These are phyloP conservation scores for Lasiodiplodia citricola DNA, from an alignment of 2,329 filamentous ascomycete species.

Conservation along the genomic window DNA sequence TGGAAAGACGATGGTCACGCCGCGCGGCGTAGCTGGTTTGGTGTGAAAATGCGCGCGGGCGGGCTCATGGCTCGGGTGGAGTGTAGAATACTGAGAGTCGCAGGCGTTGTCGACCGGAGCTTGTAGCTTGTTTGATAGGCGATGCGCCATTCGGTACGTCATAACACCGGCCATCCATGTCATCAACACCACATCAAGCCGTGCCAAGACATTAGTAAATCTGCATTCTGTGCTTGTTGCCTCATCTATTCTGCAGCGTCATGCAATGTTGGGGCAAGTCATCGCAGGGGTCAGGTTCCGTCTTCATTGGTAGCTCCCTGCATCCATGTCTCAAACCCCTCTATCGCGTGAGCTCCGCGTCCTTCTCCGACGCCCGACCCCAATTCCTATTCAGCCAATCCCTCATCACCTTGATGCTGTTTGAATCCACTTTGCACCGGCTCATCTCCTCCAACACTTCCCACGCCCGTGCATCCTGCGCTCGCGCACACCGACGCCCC, in stretches of 20 bases:
- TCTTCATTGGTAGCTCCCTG: not conserved
- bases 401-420: not conserved
- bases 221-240: conserved; percentile 1
- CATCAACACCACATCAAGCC: conserved; percentile 11
- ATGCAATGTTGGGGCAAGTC: not conserved
- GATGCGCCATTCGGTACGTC: conserved; percentile 1
- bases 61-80: conserved; percentile 4
- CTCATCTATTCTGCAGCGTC: not conserved
- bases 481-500: conserved; percentile 34
- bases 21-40: not conserved
- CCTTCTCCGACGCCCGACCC: conserved; percentile 16
- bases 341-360: conserved; percentile 6
- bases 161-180: conserved; percentile 1
- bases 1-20: not conserved
- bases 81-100: not conserved
- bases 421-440: conserved; percentile 16
- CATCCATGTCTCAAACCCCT: not conserved
- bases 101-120: not conserved
- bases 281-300: not conserved
- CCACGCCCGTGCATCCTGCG: conserved; percentile 39
- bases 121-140: not conserved
- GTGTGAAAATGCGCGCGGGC: not conserved
- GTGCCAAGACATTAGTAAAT: conserved; percentile 1
- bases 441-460: conserved; percentile 39
- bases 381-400: conserved; percentile 16